Percentiles rank a stretch among this genome's conserved stretches.
Evolutionary conservation across 2,329 filamentous ascomycete species (phyloP).

Genomic region (Trichoderma koningii): DNA sequence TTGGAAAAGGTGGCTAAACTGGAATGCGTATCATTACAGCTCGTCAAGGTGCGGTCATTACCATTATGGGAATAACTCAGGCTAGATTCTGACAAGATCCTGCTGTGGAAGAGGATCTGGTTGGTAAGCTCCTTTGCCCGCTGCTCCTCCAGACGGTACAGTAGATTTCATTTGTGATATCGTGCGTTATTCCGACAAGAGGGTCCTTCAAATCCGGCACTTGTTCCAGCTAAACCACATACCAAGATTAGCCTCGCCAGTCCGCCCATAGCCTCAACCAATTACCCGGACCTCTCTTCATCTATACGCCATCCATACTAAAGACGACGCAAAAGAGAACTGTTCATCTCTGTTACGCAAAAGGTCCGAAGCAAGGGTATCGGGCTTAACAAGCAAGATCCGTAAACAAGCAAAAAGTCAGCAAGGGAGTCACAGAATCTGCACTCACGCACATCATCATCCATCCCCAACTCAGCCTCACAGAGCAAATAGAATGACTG

Average conservation of each 20-base stretch:
- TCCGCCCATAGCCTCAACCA: too few relatives aligned
- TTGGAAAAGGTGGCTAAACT: not conserved
- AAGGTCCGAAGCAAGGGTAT: not conserved
- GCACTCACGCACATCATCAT: not conserved
- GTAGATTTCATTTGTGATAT: not conserved
- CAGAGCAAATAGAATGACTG: too few relatives aligned
- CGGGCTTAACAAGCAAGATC: not conserved
- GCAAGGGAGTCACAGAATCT: not conserved
- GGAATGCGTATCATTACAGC: not conserved
- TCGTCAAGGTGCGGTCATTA: too few relatives aligned
- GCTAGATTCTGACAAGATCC: too few relatives aligned
- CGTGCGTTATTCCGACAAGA: too few relatives aligned
- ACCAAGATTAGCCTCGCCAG: too few relatives aligned
- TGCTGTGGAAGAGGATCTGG: not conserved
- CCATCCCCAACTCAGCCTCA: not conserved
- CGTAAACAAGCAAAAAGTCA: not conserved
- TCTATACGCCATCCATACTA: not conserved
- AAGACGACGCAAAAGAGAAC: not conserved
- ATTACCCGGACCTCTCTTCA: too few relatives aligned
- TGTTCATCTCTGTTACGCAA: not conserved
- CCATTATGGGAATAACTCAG: too few relatives aligned
- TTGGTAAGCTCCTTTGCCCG: constrained; percentile 8
- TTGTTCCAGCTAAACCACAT: too few relatives aligned
- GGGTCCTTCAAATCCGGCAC: too few relatives aligned
- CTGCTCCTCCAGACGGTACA: not conserved